These are phyloP conservation scores for Keithomyces neogunnii DNA, from an alignment of 2,329 filamentous ascomycete genomes.

Conservation along the genomic window DNA sequence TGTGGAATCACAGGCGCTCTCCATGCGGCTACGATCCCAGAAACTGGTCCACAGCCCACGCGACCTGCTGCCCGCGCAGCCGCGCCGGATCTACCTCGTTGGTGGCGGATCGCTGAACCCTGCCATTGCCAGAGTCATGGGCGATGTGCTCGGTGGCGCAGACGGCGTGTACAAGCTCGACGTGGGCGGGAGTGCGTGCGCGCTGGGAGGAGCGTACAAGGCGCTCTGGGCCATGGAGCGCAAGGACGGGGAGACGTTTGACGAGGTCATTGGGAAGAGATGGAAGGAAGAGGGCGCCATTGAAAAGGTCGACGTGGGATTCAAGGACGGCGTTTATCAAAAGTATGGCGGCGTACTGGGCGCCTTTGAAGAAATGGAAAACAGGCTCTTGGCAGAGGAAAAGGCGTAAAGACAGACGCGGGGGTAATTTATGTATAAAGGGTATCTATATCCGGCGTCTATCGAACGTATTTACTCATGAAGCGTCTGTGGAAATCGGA, in stretches of 20 bases:
- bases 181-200: slow-evolving; percentile 91
- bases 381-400: slow-evolving; percentile 44
- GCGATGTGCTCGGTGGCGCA: slow-evolving; percentile 77
- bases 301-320: slow-evolving; percentile 75
- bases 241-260: slow-evolving; percentile 63
- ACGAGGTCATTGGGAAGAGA: slow-evolving; percentile 72
- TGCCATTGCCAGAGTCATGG: slow-evolving; percentile 77
- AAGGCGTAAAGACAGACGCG: not conserved
- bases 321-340: slow-evolving; percentile 64
- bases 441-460: slow-evolving; percentile 8
- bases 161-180: slow-evolving; percentile 93
- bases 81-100: slow-evolving; percentile 84
- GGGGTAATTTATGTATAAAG: slow-evolving; percentile 12
- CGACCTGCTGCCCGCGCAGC: slow-evolving; percentile 63
- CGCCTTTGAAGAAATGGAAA: slow-evolving; percentile 72
- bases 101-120: slow-evolving; percentile 86
- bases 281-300: slow-evolving; percentile 85
- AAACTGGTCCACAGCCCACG: slow-evolving; percentile 57
- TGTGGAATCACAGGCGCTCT: slow-evolving; percentile 90
- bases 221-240: slow-evolving; percentile 86
- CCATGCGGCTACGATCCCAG: slow-evolving; percentile 76
- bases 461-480: slow-evolving; percentile 66
- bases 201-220: slow-evolving; percentile 89
- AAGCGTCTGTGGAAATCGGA: slow-evolving; percentile 98
- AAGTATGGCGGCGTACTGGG: slow-evolving; percentile 68